Conservation (phyloP, 257 asterid genomes). For the Verbascum thapsus region DNA sequence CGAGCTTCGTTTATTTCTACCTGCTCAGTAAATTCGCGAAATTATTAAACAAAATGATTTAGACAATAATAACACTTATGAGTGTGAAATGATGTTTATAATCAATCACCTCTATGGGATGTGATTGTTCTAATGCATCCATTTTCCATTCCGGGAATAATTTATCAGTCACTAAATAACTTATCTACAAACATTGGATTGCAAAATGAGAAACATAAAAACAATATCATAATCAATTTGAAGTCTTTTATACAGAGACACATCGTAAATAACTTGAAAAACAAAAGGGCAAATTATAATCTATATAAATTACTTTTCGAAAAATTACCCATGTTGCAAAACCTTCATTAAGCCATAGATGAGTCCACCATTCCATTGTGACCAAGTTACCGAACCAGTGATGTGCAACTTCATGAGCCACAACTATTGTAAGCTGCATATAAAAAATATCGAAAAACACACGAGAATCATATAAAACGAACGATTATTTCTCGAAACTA, state of each 20-base stretch:
- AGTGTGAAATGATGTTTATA: not conserved
- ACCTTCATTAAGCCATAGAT: constrained; percentile 55
- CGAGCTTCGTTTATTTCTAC: constrained; percentile 43
- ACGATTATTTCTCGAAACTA: too few species aligned
- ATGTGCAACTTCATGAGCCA: constrained; percentile 56
- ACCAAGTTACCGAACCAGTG: constrained; percentile 60
- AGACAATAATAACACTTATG: not conserved
- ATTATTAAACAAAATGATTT: not conserved
- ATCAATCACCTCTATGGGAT: constrained; percentile 48
- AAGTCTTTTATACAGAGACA: not conserved
- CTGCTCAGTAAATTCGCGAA: constrained; percentile 28
- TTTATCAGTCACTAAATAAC: constrained; percentile 43
- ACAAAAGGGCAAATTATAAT: too few species aligned
- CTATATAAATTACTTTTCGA: too few species aligned
- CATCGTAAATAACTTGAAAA: too few species aligned
- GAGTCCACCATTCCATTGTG: constrained; percentile 59
- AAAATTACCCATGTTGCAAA: constrained; percentile 48
- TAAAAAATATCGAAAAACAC: too few species aligned
- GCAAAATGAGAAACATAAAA: constrained; percentile 7
- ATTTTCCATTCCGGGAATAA: constrained; percentile 50
- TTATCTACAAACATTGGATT: constrained; percentile 34
- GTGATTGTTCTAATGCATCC: constrained; percentile 52
- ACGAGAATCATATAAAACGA: too few species aligned
- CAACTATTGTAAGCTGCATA: constrained; percentile 41
- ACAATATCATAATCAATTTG: constrained; percentile 1